A percentile compares a stretch with the other conserved stretches of the same genome.
phyloP scores from a whole-genome alignment of 208 protist species.

The Trypanosoma congolense region DNA sequence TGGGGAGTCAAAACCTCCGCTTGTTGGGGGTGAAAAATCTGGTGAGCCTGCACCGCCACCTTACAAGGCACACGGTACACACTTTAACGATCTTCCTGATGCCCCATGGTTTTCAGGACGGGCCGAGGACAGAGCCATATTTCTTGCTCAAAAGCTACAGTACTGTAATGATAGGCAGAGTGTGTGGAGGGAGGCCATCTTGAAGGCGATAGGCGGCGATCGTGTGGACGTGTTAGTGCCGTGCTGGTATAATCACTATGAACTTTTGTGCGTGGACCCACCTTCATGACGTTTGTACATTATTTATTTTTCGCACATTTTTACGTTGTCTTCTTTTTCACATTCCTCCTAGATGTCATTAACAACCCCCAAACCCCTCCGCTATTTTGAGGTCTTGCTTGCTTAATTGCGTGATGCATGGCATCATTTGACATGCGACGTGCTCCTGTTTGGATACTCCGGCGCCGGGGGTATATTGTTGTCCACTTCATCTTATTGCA shows the following conservation, averaged over 20 bases:
- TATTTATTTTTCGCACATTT: background rate
- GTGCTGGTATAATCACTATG: slow-evolving; percentile 73
- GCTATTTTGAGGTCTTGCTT: too few species aligned
- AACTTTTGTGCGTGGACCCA: slow-evolving; percentile 48
- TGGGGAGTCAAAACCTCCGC: slow-evolving; percentile 11
- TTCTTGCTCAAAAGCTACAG: background rate
- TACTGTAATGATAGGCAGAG: slow-evolving; percentile 34
- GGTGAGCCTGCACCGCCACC: too few species aligned
- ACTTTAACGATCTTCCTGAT: too few species aligned
- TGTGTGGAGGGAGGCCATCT: slow-evolving; percentile 36
- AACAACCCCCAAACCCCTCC: too few species aligned
- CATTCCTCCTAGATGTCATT: too few species aligned
- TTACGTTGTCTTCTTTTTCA: background rate
- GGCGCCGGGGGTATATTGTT: too few species aligned
- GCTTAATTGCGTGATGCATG: too few species aligned
- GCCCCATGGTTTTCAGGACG: background rate
- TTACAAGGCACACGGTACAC: too few species aligned
- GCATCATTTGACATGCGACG: too few species aligned
- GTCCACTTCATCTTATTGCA: too few species aligned
- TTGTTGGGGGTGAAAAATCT: slow-evolving; percentile 41
- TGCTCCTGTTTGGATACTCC: too few species aligned
- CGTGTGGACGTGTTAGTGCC: slow-evolving; percentile 32
- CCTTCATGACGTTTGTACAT: background rate
- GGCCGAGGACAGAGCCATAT: background rate
- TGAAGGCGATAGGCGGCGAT: slow-evolving; percentile 12